Evolutionary conservation across 2,329 filamentous ascomycete genomes (phyloP), one percentile per base, ranked within the genome.

Genomic region (Fusarium lateritium): DNA sequence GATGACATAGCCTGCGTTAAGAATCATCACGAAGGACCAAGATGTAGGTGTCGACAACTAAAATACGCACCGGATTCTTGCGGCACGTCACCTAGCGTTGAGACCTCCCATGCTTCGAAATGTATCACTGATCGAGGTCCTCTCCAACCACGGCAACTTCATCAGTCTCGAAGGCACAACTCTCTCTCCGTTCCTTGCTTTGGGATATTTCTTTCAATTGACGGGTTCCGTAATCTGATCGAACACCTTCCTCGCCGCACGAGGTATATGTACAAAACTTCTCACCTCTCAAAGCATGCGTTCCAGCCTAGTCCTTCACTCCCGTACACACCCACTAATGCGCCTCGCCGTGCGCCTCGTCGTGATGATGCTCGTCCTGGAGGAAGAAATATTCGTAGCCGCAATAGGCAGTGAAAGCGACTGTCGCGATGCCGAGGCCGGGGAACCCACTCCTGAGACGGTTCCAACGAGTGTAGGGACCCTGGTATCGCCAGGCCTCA

Each of bases 401-500:
- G 80, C 94, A 94, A 84, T 99, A 99, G 68, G 85, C 91, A 50
- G 91, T 89, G 80, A 99, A 99, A 45, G 95, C 94, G 63, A 96
- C 94, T 7, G 92, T 92, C 33, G 94, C 96, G 74, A 95, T 97
- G 70, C 96, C 96, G 75, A 99, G 86, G 65, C 96, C 96, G 38
- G 96, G 96, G 79, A 99, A 94, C 69, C 89, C 85, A 76, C 88
- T 85, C 84, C 91, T 94, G 85, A 98, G 96, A 75, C 96, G 92
- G 84, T 97, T 97, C 83, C 86, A 92, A 75, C 95, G 89, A 71
- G 91, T 91, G 85, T 98, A 98, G 56, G 89, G 91, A 69, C 95
- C 96, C 36, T 88, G 90, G 85, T 97, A 98, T 82, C 96, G 89
- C 96, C 96, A 99, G 78, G 92, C 88, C 85, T 99, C 96, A 78